Conservation (phyloP, 2,329 filamentous ascomycete genomes). For the Monosporascus ibericus region DNA sequence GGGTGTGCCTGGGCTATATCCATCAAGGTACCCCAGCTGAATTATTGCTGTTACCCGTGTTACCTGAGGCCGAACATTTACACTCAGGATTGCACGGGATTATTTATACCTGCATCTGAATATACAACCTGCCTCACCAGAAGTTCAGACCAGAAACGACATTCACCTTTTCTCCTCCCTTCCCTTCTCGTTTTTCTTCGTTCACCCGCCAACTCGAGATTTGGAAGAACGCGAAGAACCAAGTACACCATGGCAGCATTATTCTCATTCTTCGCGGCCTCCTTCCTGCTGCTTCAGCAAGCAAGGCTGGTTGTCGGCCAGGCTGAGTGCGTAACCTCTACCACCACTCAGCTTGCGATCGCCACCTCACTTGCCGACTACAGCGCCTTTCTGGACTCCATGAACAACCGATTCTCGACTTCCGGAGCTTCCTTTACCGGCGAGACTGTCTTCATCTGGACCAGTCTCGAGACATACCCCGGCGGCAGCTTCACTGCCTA, state of each 20-base stretch:
- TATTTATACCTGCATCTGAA: too few relatives aligned
- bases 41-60: too few relatives aligned
- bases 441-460: conserved; percentile 10
- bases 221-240: background rate
- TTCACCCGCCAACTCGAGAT: background rate
- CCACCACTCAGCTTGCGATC: background rate
- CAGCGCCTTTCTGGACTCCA: conserved; percentile 10
- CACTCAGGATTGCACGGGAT: too few relatives aligned
- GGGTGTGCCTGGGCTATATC: too few relatives aligned
- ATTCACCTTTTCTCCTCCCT: background rate
- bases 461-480: conserved; percentile 5
- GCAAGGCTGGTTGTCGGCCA: background rate
- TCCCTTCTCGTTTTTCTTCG: background rate
- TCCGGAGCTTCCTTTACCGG: conserved; percentile 6
- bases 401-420: conserved; percentile 16
- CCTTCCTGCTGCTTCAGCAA: background rate
- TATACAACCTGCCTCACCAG: too few relatives aligned
- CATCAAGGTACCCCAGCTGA: too few relatives aligned
- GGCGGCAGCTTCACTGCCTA: conserved; percentile 15
- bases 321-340: background rate
- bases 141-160: too few relatives aligned
- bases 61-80: too few relatives aligned
- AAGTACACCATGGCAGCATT: background rate
- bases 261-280: background rate
- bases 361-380: conserved; percentile 13